Evolutionary conservation across 768 basidiomycete species (phyloP).

Genomic region (Boletus reticuloceps): DNA sequence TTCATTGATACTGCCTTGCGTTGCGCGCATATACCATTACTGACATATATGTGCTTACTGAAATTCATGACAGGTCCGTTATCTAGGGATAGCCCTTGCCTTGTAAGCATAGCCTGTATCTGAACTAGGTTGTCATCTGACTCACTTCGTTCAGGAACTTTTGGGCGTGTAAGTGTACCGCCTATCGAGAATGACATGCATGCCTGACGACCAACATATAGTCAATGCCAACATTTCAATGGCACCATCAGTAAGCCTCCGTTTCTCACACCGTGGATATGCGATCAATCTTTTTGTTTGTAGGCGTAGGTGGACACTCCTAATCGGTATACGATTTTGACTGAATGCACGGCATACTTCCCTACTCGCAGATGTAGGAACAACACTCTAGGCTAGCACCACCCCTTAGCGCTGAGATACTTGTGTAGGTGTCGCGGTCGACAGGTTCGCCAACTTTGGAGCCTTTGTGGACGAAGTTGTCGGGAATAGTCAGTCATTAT

Average conservation of each 20-base stretch:
- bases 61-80: conserved; percentile 8
- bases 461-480: conserved; percentile 7
- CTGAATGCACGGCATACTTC: neutral
- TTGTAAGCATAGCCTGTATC: conserved; percentile 7
- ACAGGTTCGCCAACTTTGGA: conserved; percentile 14
- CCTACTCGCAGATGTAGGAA: conserved; percentile 6
- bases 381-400: neutral
- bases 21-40: neutral
- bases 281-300: neutral
- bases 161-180: conserved; percentile 11
- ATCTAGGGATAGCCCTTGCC: conserved; percentile 15
- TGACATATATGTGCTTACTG: too few relatives aligned
- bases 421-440: conserved; percentile 6
- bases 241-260: conserved; percentile 10
- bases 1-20: neutral
- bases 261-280: neutral
- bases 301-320: conserved; percentile 8
- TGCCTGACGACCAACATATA: neutral
- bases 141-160: neutral
- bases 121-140: neutral
- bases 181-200: neutral
- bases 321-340: neutral
- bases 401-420: neutral
- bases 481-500: conserved; percentile 7
- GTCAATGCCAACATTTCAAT: conserved; percentile 19